Conservation (phyloP, 495 filamentous ascomycete genomes). For the Penicillium malachiteum region DNA sequence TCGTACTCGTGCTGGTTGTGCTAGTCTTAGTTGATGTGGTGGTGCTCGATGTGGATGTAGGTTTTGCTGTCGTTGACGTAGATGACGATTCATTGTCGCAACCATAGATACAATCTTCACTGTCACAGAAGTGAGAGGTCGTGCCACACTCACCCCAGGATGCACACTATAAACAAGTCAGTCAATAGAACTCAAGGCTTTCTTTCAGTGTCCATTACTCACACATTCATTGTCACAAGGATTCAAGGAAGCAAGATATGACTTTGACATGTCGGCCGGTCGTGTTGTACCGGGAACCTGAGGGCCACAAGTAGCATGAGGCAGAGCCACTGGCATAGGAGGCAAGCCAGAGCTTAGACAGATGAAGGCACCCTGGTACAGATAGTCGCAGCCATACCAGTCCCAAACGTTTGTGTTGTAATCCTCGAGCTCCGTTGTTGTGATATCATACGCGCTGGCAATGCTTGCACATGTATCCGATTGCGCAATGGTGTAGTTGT, state of each 20-base stretch:
- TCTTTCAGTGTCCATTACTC: neutral
- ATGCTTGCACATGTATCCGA: slow-evolving; percentile 11
- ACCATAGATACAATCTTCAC: neutral
- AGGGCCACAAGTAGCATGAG: slow-evolving; percentile 20
- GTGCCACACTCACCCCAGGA: slow-evolving; percentile 7
- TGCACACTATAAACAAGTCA: neutral
- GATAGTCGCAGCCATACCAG: slow-evolving; percentile 11
- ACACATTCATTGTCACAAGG: slow-evolving; percentile 16
- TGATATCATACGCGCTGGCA: slow-evolving; percentile 6
- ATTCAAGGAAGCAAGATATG: slow-evolving; percentile 13
- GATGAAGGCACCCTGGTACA: slow-evolving; percentile 11
- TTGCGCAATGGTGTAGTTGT: slow-evolving; percentile 4
- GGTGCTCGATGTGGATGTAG: too few relatives aligned
- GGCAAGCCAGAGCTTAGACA: slow-evolving; percentile 15
- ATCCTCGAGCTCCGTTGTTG: slow-evolving; percentile 9
- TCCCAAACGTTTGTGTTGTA: slow-evolving; percentile 11
- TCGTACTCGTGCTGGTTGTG: too few relatives aligned
- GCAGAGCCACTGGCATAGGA: slow-evolving; percentile 22
- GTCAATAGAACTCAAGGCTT: neutral
- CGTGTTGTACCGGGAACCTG: slow-evolving; percentile 15
- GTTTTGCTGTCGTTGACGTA: too few relatives aligned
- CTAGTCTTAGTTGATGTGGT: too few relatives aligned
- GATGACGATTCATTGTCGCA: neutral
- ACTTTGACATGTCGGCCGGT: slow-evolving; percentile 11
- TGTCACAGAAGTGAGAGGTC: neutral